phyloP scores from a whole-genome alignment of 2,329 filamentous ascomycete species.

The Aspergillus quadrilineatus region DNA sequence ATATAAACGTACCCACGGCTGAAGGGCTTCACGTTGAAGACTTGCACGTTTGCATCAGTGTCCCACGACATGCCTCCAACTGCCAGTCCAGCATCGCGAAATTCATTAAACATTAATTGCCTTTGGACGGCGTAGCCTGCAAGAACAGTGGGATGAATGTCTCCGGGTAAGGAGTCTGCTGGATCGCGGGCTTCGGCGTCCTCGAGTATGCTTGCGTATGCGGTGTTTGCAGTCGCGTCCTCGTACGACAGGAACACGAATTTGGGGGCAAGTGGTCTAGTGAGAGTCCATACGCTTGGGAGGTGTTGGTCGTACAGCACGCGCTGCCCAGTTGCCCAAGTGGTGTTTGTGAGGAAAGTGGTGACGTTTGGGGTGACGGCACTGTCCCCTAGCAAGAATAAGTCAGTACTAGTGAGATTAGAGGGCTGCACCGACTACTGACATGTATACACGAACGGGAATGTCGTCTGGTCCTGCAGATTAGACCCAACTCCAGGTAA shows the following conservation, averaged over 20 bases:
- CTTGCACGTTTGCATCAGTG: background rate
- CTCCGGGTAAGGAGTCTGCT: background rate
- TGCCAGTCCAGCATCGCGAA: background rate
- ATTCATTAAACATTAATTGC: background rate
- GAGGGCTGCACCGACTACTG: conserved; percentile 1
- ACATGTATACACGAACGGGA: conserved; percentile 3
- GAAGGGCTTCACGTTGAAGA: conserved; percentile 2
- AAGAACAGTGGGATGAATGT: background rate
- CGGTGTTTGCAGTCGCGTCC: background rate
- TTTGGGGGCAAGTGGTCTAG: background rate
- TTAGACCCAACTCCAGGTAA: conserved; percentile 6
- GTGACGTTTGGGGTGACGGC: conserved; percentile 1
- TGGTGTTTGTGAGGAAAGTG: conserved; percentile 1
- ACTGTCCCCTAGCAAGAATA: background rate
- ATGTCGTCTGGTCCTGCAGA: conserved; percentile 6
- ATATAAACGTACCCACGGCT: background rate
- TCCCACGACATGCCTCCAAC: background rate
- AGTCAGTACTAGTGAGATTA: background rate
- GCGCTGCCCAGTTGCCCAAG: background rate
- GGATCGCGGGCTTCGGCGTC: background rate
- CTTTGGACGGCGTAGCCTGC: background rate
- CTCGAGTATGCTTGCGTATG: background rate
- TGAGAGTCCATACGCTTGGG: conserved; percentile 2
- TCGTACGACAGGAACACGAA: conserved; percentile 2
- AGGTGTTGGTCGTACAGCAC: background rate